These are phyloP conservation scores for Crassisporium funariophilum DNA, from an alignment of 768 basidiomycete genomes.

Conservation along the genomic window DNA sequence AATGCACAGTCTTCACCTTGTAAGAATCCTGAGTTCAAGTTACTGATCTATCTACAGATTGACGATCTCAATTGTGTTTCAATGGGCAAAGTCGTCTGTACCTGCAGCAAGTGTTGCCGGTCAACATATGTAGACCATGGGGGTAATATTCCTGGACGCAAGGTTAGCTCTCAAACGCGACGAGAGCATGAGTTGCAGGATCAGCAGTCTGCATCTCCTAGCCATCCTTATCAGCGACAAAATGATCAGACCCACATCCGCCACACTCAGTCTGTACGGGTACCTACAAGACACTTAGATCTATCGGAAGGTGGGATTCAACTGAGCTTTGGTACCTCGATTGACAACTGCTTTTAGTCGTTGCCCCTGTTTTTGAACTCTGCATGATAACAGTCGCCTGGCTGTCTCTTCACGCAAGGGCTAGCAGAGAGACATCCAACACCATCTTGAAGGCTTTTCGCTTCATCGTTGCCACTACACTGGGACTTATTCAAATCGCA, in stretches of 20 bases:
- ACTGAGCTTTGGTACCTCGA: not conserved
- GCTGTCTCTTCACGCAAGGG: conserved; percentile 22
- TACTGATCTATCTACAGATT: too few species aligned
- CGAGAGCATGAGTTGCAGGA: conserved; percentile 1
- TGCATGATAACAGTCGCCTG: conserved; percentile 22
- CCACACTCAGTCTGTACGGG: not conserved
- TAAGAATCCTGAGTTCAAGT: too few species aligned
- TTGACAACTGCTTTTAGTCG: not conserved
- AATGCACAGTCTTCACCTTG: too few species aligned
- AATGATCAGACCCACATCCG: not conserved
- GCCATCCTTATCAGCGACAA: not conserved
- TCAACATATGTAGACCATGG: not conserved
- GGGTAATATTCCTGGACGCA: not conserved
- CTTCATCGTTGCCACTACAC: conserved; percentile 15
- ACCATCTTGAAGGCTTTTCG: conserved; percentile 19
- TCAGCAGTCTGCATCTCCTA: not conserved
- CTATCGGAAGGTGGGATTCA: not conserved
- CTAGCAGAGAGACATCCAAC: conserved; percentile 20
- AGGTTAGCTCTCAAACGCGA: not conserved
- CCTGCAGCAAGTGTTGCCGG: not conserved
- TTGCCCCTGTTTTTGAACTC: not conserved
- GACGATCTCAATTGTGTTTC: too few species aligned
- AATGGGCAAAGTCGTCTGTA: not conserved
- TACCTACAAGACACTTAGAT: not conserved
- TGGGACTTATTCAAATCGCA: conserved; percentile 11